Evolutionary conservation across 805 yeast species (phyloP).

Genomic region (Monosporozyma yasuniensis): DNA sequence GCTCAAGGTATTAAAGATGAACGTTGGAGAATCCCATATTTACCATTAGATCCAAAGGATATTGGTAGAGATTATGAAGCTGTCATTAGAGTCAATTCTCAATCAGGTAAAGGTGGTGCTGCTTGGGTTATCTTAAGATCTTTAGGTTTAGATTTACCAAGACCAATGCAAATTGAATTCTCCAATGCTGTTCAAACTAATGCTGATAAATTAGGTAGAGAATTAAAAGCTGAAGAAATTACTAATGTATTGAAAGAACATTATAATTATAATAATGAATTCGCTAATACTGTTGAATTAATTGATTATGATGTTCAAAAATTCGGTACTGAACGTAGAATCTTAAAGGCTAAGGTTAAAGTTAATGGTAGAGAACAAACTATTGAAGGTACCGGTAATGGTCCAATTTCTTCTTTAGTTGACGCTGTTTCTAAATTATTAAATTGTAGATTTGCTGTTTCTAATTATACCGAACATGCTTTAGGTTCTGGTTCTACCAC

Average conservation of each 20-base stretch:
- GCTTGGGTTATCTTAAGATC: conserved; percentile 77
- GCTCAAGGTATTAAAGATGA: conserved; percentile 25
- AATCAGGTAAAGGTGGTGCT: conserved; percentile 84
- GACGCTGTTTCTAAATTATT: conserved; percentile 48
- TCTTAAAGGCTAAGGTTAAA: conserved; percentile 38
- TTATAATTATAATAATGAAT: conserved; percentile 40
- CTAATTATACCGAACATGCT: conserved; percentile 70
- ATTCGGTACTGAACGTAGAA: conserved; percentile 21
- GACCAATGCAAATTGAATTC: conserved; percentile 70
- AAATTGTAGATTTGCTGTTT: conserved; percentile 47
- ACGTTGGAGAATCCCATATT: conserved; percentile 68
- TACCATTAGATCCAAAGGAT: conserved; percentile 78
- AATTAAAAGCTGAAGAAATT: conserved; percentile 56
- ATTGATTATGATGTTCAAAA: conserved; percentile 41
- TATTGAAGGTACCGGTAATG: conserved; percentile 63
- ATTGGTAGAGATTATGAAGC: conserved; percentile 85
- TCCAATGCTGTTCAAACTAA: conserved; percentile 58
- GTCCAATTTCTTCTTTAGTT: conserved; percentile 71
- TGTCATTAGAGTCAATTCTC: conserved; percentile 79
- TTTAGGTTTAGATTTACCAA: conserved; percentile 72
- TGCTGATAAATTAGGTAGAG: conserved; percentile 68
- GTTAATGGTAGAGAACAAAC: conserved; percentile 33
- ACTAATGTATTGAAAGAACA: conserved; percentile 54
- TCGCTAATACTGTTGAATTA: conserved; percentile 29
- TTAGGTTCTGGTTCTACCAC: conserved; percentile 64